Evolutionary conservation across 805 yeast genomes (phyloP).

Genomic region (Saccharomycopsis javanensis): DNA sequence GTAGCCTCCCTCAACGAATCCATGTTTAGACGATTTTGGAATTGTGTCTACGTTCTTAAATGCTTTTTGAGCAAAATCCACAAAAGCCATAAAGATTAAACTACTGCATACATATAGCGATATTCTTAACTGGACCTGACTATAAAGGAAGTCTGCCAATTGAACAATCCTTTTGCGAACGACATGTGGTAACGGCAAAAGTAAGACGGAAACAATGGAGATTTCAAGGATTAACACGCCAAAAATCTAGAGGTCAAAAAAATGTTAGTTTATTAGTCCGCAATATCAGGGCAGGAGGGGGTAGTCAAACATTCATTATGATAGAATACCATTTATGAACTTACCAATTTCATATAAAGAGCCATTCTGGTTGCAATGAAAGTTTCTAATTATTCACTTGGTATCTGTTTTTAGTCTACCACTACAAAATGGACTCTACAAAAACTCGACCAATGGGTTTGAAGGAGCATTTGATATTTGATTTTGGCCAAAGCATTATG

Average conservation of each 20-base stretch:
- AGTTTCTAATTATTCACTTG: too few species aligned
- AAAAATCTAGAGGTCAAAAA: constrained; percentile 27
- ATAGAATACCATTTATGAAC: too few species aligned
- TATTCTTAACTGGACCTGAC: constrained; percentile 35
- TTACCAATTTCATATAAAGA: constrained; percentile 18
- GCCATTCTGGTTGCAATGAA: constrained; percentile 16
- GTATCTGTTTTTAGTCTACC: too few species aligned
- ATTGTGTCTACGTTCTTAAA: constrained; percentile 19
- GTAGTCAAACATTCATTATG: too few species aligned
- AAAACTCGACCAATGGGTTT: too few species aligned
- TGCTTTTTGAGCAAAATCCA: constrained; percentile 44
- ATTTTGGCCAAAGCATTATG: too few species aligned
- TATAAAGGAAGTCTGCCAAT: constrained; percentile 28
- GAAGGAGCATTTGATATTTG: too few species aligned
- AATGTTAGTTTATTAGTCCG: neutral
- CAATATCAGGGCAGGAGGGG: too few species aligned
- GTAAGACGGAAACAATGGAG: constrained; percentile 37
- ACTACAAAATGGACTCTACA: too few species aligned
- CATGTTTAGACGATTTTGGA: constrained; percentile 18
- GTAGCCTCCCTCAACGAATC: constrained; percentile 10
- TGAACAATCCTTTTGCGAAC: constrained; percentile 36
- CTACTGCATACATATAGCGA: constrained; percentile 33
- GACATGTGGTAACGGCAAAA: constrained; percentile 45
- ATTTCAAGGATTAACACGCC: constrained; percentile 43
- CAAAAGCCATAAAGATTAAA: constrained; percentile 40